Conservation (phyloP, 2,329 filamentous ascomycete genomes). For the Monilinia fructigena region DNA sequence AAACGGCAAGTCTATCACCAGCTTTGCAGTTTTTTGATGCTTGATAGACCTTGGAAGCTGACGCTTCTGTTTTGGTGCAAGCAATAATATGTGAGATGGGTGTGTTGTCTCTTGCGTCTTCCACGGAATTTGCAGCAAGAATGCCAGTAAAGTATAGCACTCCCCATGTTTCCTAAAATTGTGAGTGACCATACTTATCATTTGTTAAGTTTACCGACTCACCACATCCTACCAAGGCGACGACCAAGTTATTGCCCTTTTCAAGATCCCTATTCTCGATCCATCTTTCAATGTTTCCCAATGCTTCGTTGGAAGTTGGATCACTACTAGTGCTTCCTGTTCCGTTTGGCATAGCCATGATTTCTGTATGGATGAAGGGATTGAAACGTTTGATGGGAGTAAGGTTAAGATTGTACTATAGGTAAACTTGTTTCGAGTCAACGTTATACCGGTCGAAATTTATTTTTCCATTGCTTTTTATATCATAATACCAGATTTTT, state of each 20-base stretch:
- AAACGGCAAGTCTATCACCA: slow-evolving; percentile 14
- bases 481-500: no score
- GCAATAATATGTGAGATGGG: slow-evolving; percentile 23
- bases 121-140: slow-evolving; percentile 8
- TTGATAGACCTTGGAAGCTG: slow-evolving; percentile 12
- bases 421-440: no score
- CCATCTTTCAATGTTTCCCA: slow-evolving; percentile 13
- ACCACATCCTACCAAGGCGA: slow-evolving; percentile 23
- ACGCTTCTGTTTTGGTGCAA: slow-evolving; percentile 20
- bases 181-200: slow-evolving; percentile 2
- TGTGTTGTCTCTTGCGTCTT: slow-evolving; percentile 8
- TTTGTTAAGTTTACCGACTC: slow-evolving; percentile 6
- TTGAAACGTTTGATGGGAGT: background rate
- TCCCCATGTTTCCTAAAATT: slow-evolving; percentile 19
- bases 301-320: background rate
- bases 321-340: background rate
- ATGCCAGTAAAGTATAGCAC: slow-evolving; percentile 19
- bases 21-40: slow-evolving; percentile 14
- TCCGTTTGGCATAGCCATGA: background rate
- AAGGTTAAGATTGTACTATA: no score
- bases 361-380: background rate
- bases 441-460: no score
- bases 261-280: background rate
- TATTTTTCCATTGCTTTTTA: no score
- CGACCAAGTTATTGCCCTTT: slow-evolving; percentile 10